Percentiles rank a stretch among this genome's conserved stretches.
These are phyloP conservation scores for Russula sp. DNA, from an alignment of 768 basidiomycete genomes.

Conservation along the genomic window DNA sequence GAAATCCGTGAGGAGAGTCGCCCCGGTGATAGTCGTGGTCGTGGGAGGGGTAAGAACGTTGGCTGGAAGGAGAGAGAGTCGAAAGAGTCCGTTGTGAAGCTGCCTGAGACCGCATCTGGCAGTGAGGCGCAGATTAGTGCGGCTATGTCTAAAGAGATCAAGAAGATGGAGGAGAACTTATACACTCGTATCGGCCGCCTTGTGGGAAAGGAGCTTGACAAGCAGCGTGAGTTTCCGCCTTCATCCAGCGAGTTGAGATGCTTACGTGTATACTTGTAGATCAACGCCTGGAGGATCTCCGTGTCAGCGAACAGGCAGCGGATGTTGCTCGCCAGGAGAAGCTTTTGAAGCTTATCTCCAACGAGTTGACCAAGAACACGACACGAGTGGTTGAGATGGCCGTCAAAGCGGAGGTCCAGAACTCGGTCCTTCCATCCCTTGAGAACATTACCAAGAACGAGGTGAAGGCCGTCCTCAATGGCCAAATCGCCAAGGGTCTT, in stretches of 20 bases:
- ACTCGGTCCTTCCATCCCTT: conserved; percentile 74
- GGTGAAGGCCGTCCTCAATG: conserved; percentile 70
- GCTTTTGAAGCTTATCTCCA: conserved; percentile 83
- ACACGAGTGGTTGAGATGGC: conserved; percentile 86
- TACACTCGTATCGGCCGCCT: conserved; percentile 72
- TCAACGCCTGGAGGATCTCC: conserved; percentile 77
- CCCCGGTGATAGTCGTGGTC: conserved; percentile 43
- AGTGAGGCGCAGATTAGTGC: conserved; percentile 51
- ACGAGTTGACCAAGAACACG: conserved; percentile 80
- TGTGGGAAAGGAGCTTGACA: conserved; percentile 84
- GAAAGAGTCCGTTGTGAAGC: conserved; percentile 42
- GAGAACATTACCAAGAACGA: conserved; percentile 79
- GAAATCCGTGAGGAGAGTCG: conserved; percentile 61
- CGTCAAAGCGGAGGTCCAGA: conserved; percentile 79
- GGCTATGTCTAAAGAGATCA: conserved; percentile 68
- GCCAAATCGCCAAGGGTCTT: conserved; percentile 69
- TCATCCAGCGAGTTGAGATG: conserved; percentile 6
- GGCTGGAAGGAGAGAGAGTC: conserved; percentile 53
- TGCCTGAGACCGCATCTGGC: conserved; percentile 27
- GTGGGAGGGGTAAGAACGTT: conserved; percentile 53
- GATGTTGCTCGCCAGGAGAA: conserved; percentile 85
- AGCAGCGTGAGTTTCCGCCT: conserved; percentile 58
- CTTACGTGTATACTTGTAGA: conserved; percentile 40
- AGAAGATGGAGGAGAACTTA: conserved; percentile 75
- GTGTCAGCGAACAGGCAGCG: conserved; percentile 68